Conservation (phyloP, 257 asterid genomes). For the Solanum chiquidenum region DNA sequence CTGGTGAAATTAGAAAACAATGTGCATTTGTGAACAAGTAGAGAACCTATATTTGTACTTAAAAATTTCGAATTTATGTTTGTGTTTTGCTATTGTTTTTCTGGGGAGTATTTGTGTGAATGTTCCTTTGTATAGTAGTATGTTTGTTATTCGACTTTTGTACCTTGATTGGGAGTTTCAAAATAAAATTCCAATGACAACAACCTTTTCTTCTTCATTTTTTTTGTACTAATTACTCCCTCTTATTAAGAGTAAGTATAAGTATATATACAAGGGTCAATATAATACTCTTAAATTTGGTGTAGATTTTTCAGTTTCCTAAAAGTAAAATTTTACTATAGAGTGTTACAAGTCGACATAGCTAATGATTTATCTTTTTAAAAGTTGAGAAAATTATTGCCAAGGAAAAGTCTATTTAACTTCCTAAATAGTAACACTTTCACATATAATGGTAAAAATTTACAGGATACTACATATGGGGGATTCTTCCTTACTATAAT, state of each 20-base stretch:
- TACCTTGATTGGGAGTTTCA: neutral
- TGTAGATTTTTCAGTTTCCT: no score
- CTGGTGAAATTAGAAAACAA: neutral
- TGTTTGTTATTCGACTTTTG: neutral
- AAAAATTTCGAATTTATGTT: neutral
- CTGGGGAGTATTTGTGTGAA: neutral
- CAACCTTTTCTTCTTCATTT: neutral
- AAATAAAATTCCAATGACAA: neutral
- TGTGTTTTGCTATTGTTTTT: neutral
- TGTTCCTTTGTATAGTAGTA: neutral
- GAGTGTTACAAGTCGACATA: no score
- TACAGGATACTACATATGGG: neutral
- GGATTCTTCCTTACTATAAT: neutral
- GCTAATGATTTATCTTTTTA: no score
- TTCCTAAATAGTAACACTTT: no score
- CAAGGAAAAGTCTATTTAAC: no score
- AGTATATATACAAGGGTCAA: no score
- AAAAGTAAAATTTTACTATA: no score
- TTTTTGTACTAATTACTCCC: neutral
- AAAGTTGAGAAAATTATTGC: no score
- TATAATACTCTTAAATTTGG: no score
- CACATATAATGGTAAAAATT: no score
- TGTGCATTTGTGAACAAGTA: neutral
- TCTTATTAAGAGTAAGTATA: no score
- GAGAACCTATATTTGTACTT: neutral